phyloP scores from a whole-genome alignment of 352 stramenopile genomes.

The Pythium periplocum region DNA sequence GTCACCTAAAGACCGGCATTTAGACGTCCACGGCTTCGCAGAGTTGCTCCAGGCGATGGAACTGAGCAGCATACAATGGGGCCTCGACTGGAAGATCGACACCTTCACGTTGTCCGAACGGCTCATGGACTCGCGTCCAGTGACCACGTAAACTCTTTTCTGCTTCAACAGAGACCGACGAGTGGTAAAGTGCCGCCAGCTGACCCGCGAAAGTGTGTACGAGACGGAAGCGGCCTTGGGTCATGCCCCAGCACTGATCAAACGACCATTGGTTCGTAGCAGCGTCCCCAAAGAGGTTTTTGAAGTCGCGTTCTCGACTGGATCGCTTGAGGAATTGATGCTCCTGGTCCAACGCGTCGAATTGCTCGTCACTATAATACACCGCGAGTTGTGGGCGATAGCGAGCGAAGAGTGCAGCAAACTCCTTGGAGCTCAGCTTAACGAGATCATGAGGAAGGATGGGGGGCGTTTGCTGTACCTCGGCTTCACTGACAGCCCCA shows the following conservation, averaged over 20 bases:
- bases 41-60: constrained; percentile 1
- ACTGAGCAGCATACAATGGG: constrained; percentile 19
- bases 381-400: constrained; percentile 19
- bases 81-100: constrained; percentile 8
- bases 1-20: too few species aligned
- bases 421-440: constrained; percentile 41
- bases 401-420: constrained; percentile 28
- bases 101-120: too few species aligned
- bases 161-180: constrained; percentile 1
- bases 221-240: constrained; percentile 29
- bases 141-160: neutral
- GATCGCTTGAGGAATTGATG: constrained; percentile 25
- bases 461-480: constrained; percentile 23
- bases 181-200: constrained; percentile 36
- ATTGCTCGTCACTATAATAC: constrained; percentile 26
- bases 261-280: constrained; percentile 24
- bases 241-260: constrained; percentile 32
- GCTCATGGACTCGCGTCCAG: too few species aligned
- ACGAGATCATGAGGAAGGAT: constrained; percentile 45
- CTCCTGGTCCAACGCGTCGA: constrained; percentile 32
- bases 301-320: constrained; percentile 23
- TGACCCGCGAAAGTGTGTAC: constrained; percentile 56
- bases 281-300: constrained; percentile 1
- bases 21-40: too few species aligned
- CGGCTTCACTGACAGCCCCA: neutral